These are phyloP conservation scores for Phytophthora megakarya DNA, from an alignment of 352 stramenopile genomes.

Conservation along the genomic window DNA sequence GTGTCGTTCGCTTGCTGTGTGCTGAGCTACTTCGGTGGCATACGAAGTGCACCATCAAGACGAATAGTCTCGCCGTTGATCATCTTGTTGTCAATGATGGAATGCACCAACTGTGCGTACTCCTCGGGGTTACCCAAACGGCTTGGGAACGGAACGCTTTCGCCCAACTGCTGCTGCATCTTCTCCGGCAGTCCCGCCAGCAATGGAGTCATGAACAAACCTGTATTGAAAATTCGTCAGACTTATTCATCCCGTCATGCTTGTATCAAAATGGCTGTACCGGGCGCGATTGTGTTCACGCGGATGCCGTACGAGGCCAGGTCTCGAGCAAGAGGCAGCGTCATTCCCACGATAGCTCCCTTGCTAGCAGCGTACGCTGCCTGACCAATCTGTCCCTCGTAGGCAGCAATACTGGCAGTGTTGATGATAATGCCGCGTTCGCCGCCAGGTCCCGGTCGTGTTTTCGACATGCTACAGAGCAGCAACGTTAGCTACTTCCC, in stretches of 20 bases:
- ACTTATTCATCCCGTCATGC: neutral
- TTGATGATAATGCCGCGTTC: conserved; percentile 98
- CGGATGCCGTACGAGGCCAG: conserved; percentile 93
- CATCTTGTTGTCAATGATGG: conserved; percentile 98
- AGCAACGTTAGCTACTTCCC: neutral
- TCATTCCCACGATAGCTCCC: conserved; percentile 96
- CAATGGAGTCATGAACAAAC: conserved; percentile 97
- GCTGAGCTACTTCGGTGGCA: conserved; percentile 87
- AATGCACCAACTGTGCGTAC: conserved; percentile 94
- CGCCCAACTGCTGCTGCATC: conserved; percentile 93
- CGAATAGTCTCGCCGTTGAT: conserved; percentile 98
- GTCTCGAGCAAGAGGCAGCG: conserved; percentile 95
- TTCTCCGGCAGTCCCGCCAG: conserved; percentile 95
- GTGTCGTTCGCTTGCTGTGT: neutral
- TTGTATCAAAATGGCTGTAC: conserved; percentile 29
- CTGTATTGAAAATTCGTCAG: conserved; percentile 31
- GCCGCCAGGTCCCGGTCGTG: conserved; percentile 64
- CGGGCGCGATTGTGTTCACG: conserved; percentile 97
- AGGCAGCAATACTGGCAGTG: conserved; percentile 97
- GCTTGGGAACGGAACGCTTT: conserved; percentile 95
- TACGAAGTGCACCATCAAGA: conserved; percentile 96
- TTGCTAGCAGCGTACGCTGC: conserved; percentile 97
- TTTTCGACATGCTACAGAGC: conserved; percentile 85
- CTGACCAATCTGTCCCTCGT: conserved; percentile 97
- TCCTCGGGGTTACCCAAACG: conserved; percentile 95